Evolutionary conservation across 805 yeast genomes (phyloP), one percentile per base, ranked within the genome.

Genomic region (Blastobotrys muscicola): DNA sequence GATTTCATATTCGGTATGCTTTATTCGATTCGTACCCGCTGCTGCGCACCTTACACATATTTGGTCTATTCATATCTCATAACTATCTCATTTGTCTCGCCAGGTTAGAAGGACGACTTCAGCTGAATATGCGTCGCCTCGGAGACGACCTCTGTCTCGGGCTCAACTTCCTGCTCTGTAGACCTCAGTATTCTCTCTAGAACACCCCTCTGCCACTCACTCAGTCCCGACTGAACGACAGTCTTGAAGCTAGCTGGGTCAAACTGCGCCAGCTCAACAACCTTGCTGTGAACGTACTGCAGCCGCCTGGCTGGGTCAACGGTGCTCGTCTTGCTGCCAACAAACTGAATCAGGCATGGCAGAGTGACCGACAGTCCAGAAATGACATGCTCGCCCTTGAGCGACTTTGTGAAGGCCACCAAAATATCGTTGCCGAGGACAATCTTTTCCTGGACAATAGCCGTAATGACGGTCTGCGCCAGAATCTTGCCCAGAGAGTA

Each of bases 341-440:
- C 36, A 53, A 20, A 75, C 50, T 47, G 76, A 47, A 44, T 67
- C 48, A 43, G 71, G 67, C 43, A 70, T 42, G 53, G 69, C 23
- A 58, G 42, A 4, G 53, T 45, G 13, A 71, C 48, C 11, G 61
- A 53, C 43, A 62, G 52, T 1, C 65, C 60, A 3, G 60, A 47
- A 9, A 51, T 36, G 4, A 59, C 44, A 38, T 64, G 62, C 4
- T 57, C 56, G 1, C 64, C 68, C 0, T 50, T 35, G 7, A 67
- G 48, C 9, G 60, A 54, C 50, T 68, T 73, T 2, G 70, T 56
- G 45, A 76, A 73, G 11, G 70, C 53, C 4, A 72, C 60, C 38
- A 80, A 54, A 16, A 78, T 64, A 46, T 79, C 84, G 41, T 78
- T 59, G 4, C 67, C 57, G 12, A 71, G 45, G 49, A 36, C 48